Conservation (phyloP, 192 early-diverging fungal species). For the Entophlyctis luteolus region DNA sequence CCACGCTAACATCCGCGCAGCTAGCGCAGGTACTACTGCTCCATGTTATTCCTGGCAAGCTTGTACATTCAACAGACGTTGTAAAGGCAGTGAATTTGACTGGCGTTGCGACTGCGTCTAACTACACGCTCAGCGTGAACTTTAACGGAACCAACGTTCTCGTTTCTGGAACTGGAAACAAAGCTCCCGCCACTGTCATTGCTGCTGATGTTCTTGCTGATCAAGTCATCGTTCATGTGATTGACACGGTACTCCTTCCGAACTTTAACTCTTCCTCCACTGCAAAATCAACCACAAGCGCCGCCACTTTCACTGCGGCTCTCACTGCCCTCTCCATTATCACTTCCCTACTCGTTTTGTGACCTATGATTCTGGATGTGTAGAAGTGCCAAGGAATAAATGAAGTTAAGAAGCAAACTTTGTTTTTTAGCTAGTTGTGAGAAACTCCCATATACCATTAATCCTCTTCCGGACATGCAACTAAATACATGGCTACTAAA, state of each 20-base stretch:
- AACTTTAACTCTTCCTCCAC: slow-evolving; percentile 4
- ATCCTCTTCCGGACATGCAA: too few species aligned
- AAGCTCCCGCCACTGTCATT: slow-evolving; percentile 31
- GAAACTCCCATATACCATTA: too few species aligned
- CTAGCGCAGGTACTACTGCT: slow-evolving; percentile 28
- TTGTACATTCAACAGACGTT: slow-evolving; percentile 35
- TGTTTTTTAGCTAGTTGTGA: too few species aligned
- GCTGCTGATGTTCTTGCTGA: slow-evolving; percentile 38
- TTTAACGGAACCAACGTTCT: slow-evolving; percentile 19
- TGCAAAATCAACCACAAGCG: not conserved
- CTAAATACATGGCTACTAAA: too few species aligned
- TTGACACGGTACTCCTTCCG: slow-evolving; percentile 47
- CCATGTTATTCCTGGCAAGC: slow-evolving; percentile 39
- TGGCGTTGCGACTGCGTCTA: not conserved
- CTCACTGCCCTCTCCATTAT: not conserved
- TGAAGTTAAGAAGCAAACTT: too few species aligned
- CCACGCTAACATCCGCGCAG: slow-evolving; percentile 21
- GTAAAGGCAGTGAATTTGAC: slow-evolving; percentile 2
- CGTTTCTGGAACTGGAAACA: slow-evolving; percentile 38
- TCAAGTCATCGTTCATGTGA: slow-evolving; percentile 44
- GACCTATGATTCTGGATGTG: too few species aligned
- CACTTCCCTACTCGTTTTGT: too few species aligned
- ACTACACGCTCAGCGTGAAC: not conserved
- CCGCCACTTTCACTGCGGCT: not conserved
- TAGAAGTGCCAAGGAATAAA: too few species aligned